These are phyloP conservation scores for Ogataea trehalophila DNA, from an alignment of 805 yeast species.

Conservation along the genomic window DNA sequence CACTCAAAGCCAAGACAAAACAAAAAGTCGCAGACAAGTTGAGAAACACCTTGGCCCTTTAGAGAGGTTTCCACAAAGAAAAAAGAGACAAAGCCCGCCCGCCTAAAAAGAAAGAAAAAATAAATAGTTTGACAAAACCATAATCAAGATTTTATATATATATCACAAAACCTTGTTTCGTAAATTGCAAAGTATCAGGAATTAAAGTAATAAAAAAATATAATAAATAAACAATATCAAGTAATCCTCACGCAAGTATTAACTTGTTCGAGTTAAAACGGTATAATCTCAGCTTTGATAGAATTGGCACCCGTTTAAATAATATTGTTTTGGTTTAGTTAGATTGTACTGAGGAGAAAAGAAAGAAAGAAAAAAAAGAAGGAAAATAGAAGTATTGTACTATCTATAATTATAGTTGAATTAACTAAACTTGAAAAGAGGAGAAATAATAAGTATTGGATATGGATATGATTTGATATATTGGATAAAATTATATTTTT, in stretches of 20 bases:
- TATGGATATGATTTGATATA: neutral
- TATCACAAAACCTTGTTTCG: too few relatives aligned
- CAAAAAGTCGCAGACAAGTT: too few relatives aligned
- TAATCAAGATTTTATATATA: too few relatives aligned
- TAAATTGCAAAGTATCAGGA: neutral
- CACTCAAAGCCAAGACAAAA: too few relatives aligned
- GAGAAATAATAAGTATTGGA: constrained; percentile 8
- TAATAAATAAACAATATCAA: constrained; percentile 32
- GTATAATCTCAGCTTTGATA: constrained; percentile 59
- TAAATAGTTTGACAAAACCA: too few relatives aligned
- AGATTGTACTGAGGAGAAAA: neutral
- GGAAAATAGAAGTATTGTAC: neutral
- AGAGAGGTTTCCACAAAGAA: too few relatives aligned
- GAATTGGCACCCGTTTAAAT: constrained; percentile 42
- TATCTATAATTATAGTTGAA: too few relatives aligned
- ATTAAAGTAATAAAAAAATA: neutral
- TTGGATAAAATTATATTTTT: constrained; percentile 4
- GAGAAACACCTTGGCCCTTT: too few relatives aligned
- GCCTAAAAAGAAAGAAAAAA: too few relatives aligned
- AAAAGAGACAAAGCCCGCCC: too few relatives aligned
- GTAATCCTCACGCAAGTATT: constrained; percentile 76
- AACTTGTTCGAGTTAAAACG: constrained; percentile 79
- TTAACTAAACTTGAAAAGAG: neutral
- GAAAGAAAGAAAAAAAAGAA: neutral
- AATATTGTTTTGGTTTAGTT: constrained; percentile 24